A percentile compares a stretch with the other conserved stretches of the same genome.
These are phyloP conservation scores for Globisporangium spinosum DNA, from an alignment of 352 stramenopile genomes.

Conservation along the genomic window DNA sequence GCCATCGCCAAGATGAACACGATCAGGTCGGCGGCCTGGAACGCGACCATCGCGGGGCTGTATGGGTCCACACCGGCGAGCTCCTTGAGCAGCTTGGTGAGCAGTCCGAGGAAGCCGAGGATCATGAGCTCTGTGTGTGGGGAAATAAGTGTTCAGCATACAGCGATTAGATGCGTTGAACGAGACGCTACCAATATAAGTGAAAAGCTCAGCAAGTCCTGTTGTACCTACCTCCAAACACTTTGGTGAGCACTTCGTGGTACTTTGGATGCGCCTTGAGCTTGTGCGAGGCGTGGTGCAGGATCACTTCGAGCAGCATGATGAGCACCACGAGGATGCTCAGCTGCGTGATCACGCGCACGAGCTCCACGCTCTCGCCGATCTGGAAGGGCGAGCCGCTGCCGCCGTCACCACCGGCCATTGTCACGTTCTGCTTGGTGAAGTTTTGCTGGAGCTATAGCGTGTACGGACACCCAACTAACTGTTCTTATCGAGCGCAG, in stretches of 20 bases:
- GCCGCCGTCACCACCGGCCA: not conserved
- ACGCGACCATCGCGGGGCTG: slow-evolving; percentile 37
- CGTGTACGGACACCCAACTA: too few relatives aligned
- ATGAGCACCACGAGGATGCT: slow-evolving; percentile 45
- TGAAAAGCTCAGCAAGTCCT: not conserved
- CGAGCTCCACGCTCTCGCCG: slow-evolving; percentile 49
- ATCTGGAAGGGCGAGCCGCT: slow-evolving; percentile 48
- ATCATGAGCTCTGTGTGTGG: slow-evolving; percentile 45
- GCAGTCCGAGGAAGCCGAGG: slow-evolving; percentile 46
- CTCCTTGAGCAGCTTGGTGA: slow-evolving; percentile 50
- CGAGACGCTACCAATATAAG: not conserved
- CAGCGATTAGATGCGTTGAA: not conserved
- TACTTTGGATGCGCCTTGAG: slow-evolving; percentile 57
- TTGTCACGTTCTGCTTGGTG: not conserved
- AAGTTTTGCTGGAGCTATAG: not conserved
- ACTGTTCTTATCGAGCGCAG: not conserved
- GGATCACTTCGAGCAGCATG: slow-evolving; percentile 37
- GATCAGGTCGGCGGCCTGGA: slow-evolving; percentile 49
- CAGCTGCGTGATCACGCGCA: slow-evolving; percentile 43
- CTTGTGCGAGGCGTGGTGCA: slow-evolving; percentile 47
- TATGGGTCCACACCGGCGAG: slow-evolving; percentile 22
- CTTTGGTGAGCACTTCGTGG: slow-evolving; percentile 62
- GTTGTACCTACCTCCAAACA: slow-evolving; percentile 24
- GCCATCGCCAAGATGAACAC: slow-evolving; percentile 54
- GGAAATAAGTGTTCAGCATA: not conserved